A percentile compares a stretch with the other conserved stretches of the same genome.
Conservation (phyloP, 202 grass and related monocot genomes). For the Eragrostis tef region DNA sequence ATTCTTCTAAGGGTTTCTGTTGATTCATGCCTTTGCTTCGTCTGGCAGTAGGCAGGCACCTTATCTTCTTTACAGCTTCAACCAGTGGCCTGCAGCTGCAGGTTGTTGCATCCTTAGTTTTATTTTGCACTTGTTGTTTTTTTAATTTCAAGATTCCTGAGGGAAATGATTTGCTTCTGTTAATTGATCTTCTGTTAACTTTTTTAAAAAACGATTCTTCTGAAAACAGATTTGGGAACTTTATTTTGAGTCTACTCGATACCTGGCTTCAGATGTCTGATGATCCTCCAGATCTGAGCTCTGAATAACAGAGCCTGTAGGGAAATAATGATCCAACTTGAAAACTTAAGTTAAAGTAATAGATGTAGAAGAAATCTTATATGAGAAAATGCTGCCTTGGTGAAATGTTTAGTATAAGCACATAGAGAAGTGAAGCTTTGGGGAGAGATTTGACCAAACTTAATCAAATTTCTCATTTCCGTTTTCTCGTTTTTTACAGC, state of each 20-base stretch:
- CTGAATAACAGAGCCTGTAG: not conserved
- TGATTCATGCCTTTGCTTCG: slow-evolving; percentile 34
- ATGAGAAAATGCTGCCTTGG: not conserved
- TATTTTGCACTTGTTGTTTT: not conserved
- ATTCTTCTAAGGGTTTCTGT: slow-evolving; percentile 44
- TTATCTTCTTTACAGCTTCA: slow-evolving; percentile 45
- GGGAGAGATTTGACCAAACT: slow-evolving; percentile 43
- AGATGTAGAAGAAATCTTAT: not conserved
- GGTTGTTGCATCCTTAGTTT: slow-evolving; percentile 9
- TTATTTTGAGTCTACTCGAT: not conserved
- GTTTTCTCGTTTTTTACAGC: slow-evolving; percentile 29
- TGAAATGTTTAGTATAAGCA: not conserved
- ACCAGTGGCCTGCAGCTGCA: not conserved
- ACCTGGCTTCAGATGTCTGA: not conserved
- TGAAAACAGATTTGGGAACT: not conserved
- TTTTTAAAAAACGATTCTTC: not conserved
- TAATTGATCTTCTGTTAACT: not conserved
- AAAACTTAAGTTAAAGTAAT: not conserved
- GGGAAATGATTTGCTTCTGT: not conserved
- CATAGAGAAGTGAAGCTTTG: not conserved
- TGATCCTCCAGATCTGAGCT: slow-evolving; percentile 24
- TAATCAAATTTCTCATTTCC: slow-evolving; percentile 27
- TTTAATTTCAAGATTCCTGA: not conserved
- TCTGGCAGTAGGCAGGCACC: slow-evolving; percentile 23
- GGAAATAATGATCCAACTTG: not conserved